Percentiles rank a stretch among this genome's conserved stretches.
phyloP scores from a whole-genome alignment of 225 moss, liverwort and hornwort species.

The Sphagnum tenellum region DNA sequence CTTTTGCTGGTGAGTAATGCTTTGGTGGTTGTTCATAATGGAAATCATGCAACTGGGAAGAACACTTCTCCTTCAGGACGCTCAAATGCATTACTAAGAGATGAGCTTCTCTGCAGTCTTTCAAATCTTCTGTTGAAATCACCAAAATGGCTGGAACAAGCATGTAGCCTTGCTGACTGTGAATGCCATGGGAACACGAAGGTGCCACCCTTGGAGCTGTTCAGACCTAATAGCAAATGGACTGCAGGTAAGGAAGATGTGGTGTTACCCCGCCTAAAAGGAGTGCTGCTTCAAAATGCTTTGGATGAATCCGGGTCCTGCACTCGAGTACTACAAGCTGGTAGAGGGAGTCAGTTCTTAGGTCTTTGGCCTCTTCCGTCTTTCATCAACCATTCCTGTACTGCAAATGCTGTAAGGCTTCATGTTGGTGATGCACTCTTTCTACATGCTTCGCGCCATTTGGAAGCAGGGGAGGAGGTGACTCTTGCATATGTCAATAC shows the following conservation, averaged over 20 bases:
- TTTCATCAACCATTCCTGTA: slow-evolving; percentile 78
- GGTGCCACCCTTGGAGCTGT: slow-evolving; percentile 39
- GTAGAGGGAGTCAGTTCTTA: slow-evolving; percentile 27
- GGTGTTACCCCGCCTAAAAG: slow-evolving; percentile 30
- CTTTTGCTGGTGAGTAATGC: slow-evolving; percentile 80
- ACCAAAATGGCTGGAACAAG: slow-evolving; percentile 42
- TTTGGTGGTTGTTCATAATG: slow-evolving; percentile 44
- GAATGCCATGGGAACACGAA: slow-evolving; percentile 52
- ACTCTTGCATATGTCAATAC: slow-evolving; percentile 58
- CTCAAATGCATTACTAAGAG: slow-evolving; percentile 26
- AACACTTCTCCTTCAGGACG: slow-evolving; percentile 41
- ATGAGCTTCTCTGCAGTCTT: slow-evolving; percentile 40
- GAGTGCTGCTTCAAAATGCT: slow-evolving; percentile 42
- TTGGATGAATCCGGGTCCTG: slow-evolving; percentile 52
- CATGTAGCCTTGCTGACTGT: slow-evolving; percentile 42
- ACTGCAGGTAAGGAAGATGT: slow-evolving; percentile 33
- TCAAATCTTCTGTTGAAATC: slow-evolving; percentile 43
- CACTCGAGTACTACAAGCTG: slow-evolving; percentile 24
- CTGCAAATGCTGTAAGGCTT: slow-evolving; percentile 47
- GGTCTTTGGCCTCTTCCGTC: slow-evolving; percentile 73
- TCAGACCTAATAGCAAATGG: slow-evolving; percentile 48
- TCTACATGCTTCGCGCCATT: slow-evolving; percentile 54
- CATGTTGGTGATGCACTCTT: slow-evolving; percentile 64
- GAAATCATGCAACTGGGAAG: slow-evolving; percentile 9
- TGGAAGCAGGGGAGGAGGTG: slow-evolving; percentile 70